Evolutionary conservation across 140 eudicot genomes (phyloP), one percentile per base, ranked within the genome.

Genomic region (Flaveria floridana): DNA sequence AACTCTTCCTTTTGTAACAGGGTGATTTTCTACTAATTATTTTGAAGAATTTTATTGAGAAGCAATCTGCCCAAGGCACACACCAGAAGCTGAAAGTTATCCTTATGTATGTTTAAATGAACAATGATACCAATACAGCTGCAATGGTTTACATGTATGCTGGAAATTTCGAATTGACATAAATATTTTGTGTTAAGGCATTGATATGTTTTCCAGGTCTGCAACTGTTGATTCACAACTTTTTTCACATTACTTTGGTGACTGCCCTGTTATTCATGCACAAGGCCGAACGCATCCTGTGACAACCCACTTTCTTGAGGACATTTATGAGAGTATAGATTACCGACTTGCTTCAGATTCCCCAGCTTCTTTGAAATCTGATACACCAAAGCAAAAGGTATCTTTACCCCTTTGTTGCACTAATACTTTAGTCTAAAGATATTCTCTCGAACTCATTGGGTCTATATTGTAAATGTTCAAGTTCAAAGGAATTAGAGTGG

Each of bases 261-360:
- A 81, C 65, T 93, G 98, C 77, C 97, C 98, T 21, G 98, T 93
- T 50, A 87, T 93, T 71, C 89, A 95, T 76, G 98, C 98, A 70
- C 86, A 90, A 88, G 97, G 98, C 44, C 89, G 97, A 30, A 93
- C 97, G 56, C 97, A 90, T 82, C 97, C 98, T 42, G 98, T 93
- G 67, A 80, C 91, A 68, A 80, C 97, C 55, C 78, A 75, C 73
- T 90, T 87, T 85, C 87, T 93, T 71, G 97, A 93, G 87, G 98
- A 93, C 73, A 80, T 93, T 72, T 78, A 90, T 65, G 97, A 93
- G 78, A 88, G 20, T 21, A 69, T 86, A 34, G 80, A 77, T 76
- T 93, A 93, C 69, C 88, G 88, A 28, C 94, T 93, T 64, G 84
- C 86, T 57, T 90, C 97, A 70, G 98, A 93, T 86, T 90, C 98